Percentiles rank a stretch among this genome's conserved stretches.
phyloP scores from a whole-genome alignment of 139 green algal genomes.

The Auxenochlorella protothecoides region DNA sequence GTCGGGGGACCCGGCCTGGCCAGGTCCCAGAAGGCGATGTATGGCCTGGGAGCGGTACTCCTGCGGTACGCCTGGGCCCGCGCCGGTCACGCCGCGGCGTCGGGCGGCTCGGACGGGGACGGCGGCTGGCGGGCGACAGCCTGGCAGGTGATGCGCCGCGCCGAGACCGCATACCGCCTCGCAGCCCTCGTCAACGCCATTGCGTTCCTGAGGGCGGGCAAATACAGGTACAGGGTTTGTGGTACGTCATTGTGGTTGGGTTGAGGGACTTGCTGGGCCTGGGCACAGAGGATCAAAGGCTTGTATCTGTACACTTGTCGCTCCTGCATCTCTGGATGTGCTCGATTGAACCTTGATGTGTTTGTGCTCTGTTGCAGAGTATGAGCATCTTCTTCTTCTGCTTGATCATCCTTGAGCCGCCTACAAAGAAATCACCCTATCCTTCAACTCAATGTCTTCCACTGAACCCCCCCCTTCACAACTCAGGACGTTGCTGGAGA shows the following conservation, averaged over 20 bases:
- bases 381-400: too few relatives aligned
- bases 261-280: background rate
- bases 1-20: conserved; percentile 57
- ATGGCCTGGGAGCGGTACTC: conserved; percentile 38
- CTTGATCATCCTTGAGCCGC: too few relatives aligned
- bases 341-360: background rate
- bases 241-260: background rate
- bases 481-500: conserved; percentile 66
- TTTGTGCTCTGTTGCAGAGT: background rate
- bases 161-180: conserved; percentile 28
- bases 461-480: background rate
- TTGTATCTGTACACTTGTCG: too few relatives aligned
- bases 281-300: too few relatives aligned
- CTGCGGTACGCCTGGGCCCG: conserved; percentile 56
- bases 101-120: conserved; percentile 17
- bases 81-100: conserved; percentile 13
- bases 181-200: conserved; percentile 48
- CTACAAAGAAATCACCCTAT: background rate
- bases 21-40: conserved; percentile 31
- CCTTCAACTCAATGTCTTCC: background rate
- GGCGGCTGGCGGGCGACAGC: conserved; percentile 7
- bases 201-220: conserved; percentile 51
- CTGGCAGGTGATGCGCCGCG: conserved; percentile 23
- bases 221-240: conserved; percentile 45
- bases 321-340: too few relatives aligned